Evolutionary conservation across 208 protist genomes (phyloP).

Genomic region (Phytomonas francai): DNA sequence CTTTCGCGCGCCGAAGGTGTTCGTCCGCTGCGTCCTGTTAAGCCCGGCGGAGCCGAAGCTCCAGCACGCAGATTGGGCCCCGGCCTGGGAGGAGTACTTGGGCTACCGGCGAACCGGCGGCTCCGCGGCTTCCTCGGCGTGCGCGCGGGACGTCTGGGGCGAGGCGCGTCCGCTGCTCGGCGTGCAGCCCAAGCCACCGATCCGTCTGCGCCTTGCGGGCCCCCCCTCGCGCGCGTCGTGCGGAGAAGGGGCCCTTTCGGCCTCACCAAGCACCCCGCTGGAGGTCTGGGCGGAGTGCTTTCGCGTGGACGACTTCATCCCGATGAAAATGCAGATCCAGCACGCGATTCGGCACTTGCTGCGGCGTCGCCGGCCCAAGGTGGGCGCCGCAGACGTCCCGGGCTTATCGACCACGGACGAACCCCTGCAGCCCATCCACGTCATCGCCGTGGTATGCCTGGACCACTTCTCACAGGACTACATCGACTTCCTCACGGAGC

Average conservation of each 20-base stretch:
- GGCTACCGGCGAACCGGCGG: not conserved
- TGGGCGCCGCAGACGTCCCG: not conserved
- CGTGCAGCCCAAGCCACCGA: not conserved
- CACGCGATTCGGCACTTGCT: constrained; percentile 37
- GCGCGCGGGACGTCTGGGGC: not conserved
- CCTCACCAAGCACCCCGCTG: not conserved
- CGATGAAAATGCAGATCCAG: constrained; percentile 36
- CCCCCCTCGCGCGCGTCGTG: not conserved
- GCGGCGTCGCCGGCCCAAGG: constrained; percentile 14
- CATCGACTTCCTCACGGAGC: constrained; percentile 15
- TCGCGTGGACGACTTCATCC: constrained; percentile 49
- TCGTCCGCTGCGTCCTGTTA: not conserved
- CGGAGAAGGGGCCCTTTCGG: not conserved
- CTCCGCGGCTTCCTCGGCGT: not conserved
- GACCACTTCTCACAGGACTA: constrained; percentile 27
- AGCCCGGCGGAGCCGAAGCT: not conserved
- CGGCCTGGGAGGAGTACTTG: not conserved
- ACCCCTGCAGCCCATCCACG: constrained; percentile 6
- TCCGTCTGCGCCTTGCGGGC: not conserved
- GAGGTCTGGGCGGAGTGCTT: constrained; percentile 33
- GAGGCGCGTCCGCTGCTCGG: not conserved
- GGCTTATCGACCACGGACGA: not conserved
- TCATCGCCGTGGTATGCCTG: constrained; percentile 29
- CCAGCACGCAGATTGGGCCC: not conserved
- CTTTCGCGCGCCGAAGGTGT: not conserved